phyloP scores from a whole-genome alignment of 2,329 filamentous ascomycete species.

The Ascocoryne sarcoides region DNA sequence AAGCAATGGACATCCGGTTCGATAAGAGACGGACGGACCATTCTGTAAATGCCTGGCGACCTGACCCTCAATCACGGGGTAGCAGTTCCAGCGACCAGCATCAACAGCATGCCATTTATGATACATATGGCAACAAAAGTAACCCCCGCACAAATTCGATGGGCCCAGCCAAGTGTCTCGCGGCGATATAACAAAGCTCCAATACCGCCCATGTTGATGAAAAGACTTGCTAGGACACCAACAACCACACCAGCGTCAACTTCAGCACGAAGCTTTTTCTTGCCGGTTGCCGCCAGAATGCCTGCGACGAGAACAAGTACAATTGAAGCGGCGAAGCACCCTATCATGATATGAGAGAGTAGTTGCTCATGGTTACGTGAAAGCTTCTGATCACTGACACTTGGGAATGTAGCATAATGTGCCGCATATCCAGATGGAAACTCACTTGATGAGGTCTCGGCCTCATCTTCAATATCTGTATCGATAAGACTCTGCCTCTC shows the following conservation, averaged over 20 bases:
- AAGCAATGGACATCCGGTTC: no score
- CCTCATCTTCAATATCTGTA: slow-evolving; percentile 39
- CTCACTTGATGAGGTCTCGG: slow-evolving; percentile 41
- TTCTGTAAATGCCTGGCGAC: no score
- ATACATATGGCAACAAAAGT: slow-evolving; percentile 39
- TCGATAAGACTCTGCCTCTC: slow-evolving; percentile 20
- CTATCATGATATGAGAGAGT: slow-evolving; percentile 44
- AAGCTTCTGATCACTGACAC: slow-evolving; percentile 42
- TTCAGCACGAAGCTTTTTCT: slow-evolving; percentile 57
- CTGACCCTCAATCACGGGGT: background rate
- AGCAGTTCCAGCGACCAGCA: slow-evolving; percentile 37
- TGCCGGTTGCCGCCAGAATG: slow-evolving; percentile 58
- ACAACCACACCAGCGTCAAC: slow-evolving; percentile 66
- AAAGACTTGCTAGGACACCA: slow-evolving; percentile 57
- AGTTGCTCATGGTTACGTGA: slow-evolving; percentile 44
- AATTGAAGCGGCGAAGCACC: slow-evolving; percentile 49
- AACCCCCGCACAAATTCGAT: slow-evolving; percentile 36
- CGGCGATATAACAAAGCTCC: slow-evolving; percentile 47
- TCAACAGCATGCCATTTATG: slow-evolving; percentile 43
- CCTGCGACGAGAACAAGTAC: slow-evolving; percentile 56
- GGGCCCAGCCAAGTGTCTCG: slow-evolving; percentile 35
- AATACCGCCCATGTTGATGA: slow-evolving; percentile 53
- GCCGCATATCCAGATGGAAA: slow-evolving; percentile 44
- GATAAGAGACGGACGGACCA: no score
- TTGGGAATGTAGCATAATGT: slow-evolving; percentile 45